phyloP scores from a whole-genome alignment of 345 rosid species.

The Brassica rapa region DNA sequence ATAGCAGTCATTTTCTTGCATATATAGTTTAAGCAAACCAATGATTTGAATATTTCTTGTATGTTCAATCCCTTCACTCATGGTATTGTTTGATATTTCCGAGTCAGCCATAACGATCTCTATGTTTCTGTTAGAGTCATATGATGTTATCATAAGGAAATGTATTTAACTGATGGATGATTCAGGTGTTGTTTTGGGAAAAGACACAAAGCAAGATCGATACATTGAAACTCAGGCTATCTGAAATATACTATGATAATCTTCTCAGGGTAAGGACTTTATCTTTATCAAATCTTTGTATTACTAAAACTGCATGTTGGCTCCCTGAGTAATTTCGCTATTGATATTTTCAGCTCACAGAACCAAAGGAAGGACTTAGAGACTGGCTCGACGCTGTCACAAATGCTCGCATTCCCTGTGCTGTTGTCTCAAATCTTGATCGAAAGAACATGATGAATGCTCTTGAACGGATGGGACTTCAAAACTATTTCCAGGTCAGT shows the following conservation, averaged over 20 bases:
- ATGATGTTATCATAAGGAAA: neutral
- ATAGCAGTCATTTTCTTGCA: neutral
- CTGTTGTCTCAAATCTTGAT: constrained; percentile 89
- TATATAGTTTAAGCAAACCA: constrained; percentile 1
- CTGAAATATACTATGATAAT: constrained; percentile 65
- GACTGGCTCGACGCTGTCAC: constrained; percentile 91
- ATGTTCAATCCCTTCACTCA: neutral
- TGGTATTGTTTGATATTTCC: neutral
- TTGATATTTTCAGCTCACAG: constrained; percentile 50
- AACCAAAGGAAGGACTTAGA: constrained; percentile 72
- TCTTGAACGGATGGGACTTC: constrained; percentile 72
- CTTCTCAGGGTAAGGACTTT: constrained; percentile 60
- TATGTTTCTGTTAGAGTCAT: constrained; percentile 1
- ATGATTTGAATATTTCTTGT: neutral
- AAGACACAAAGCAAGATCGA: constrained; percentile 58
- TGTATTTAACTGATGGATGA: neutral
- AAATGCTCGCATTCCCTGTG: constrained; percentile 86
- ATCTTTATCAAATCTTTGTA: neutral
- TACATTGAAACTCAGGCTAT: constrained; percentile 63
- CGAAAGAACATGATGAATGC: constrained; percentile 71
- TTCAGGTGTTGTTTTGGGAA: constrained; percentile 75
- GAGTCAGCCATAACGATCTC: neutral
- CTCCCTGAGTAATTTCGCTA: constrained; percentile 6
- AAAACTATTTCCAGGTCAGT: constrained; percentile 82
- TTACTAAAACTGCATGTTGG: neutral